Base-by-base conservation (phyloP, 441 rosid species). In the Adansonia rubrostipa region DNA sequence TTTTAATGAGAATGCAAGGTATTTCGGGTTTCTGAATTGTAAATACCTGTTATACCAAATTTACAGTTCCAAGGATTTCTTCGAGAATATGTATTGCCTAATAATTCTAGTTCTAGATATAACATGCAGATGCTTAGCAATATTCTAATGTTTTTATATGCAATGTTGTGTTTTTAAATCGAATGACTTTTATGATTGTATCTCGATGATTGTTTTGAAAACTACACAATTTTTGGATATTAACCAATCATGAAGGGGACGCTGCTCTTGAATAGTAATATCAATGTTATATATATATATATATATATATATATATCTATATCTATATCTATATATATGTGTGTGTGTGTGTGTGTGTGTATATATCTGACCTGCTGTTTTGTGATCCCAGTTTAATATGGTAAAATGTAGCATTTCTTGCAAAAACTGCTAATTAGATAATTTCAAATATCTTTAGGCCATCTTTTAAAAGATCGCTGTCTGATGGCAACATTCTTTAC, bases 401-500 rank as follows among this genome's bases (percentile, higher is more conserved):
- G 11, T 61, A 63, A 47, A 62, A 24, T 47, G 28, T 50, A 62
- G 44, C 44, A 9, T 78, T 82, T 64, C 53, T 40, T 48, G 44
- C 36, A 40, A 57, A 10, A 69, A 50, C 45, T 47, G 17, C 76
- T 78, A 42, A 82, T 62, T 48, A 28, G 33, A 60, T 64, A 68
- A 6, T 64, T 73, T 19, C 71, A 33, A 8, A 64, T 64, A 45
- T 78, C 73, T 81, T 78, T 56, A 97, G 99, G 86, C 81, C 92
- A 64, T 78, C 78, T 75, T 36, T 93, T 75, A 95, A 89, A 88
- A 91, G 99, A 87, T 95, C 98, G 69, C 80, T 91, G 73, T 97
- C 99, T 33, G 98, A 93, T 78, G 98, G 99, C 66, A 93, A 91
- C 81, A 84, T 96, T 77, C 74, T 82, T 33, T 78, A 79, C 45